phyloP scores from a whole-genome alignment of 2,329 filamentous ascomycete species.

The Talaromyces sp. region DNA sequence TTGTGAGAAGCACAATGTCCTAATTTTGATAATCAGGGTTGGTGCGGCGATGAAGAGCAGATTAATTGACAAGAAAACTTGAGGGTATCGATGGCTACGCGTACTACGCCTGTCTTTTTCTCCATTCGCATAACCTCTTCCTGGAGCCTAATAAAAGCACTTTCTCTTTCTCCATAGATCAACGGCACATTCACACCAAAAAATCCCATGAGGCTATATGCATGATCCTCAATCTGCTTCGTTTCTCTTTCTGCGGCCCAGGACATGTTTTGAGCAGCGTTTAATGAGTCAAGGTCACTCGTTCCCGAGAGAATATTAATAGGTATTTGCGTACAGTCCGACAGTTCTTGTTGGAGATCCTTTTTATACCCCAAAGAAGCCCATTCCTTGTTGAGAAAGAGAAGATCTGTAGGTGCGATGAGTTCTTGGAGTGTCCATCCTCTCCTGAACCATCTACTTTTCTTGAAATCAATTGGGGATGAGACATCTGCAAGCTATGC shows the following conservation, averaged over 20 bases:
- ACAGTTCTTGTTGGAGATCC: neutral
- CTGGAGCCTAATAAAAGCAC: neutral
- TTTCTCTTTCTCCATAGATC: neutral
- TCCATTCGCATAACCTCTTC: neutral
- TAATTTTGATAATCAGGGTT: no score
- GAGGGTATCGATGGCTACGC: no score
- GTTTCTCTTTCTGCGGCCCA: neutral
- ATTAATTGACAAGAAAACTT: no score
- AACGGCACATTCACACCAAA: neutral
- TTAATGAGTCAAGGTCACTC: neutral
- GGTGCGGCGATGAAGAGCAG: no score
- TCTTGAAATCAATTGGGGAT: neutral
- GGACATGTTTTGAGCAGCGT: neutral
- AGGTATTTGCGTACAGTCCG: neutral
- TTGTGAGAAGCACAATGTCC: no score
- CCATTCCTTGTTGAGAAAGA: neutral
- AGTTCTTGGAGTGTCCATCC: neutral
- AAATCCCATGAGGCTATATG: neutral
- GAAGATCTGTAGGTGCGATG: neutral
- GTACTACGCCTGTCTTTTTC: no score
- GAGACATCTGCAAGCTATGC: neutral
- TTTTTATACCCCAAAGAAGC: no score
- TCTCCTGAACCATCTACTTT: neutral
- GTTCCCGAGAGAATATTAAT: neutral
- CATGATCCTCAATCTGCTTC: neutral